A percentile compares a stretch with the other conserved stretches of the same genome.
Evolutionary conservation across 1,284 basidiomycete genomes (phyloP).

Genomic region (Ustilago esculenta): DNA sequence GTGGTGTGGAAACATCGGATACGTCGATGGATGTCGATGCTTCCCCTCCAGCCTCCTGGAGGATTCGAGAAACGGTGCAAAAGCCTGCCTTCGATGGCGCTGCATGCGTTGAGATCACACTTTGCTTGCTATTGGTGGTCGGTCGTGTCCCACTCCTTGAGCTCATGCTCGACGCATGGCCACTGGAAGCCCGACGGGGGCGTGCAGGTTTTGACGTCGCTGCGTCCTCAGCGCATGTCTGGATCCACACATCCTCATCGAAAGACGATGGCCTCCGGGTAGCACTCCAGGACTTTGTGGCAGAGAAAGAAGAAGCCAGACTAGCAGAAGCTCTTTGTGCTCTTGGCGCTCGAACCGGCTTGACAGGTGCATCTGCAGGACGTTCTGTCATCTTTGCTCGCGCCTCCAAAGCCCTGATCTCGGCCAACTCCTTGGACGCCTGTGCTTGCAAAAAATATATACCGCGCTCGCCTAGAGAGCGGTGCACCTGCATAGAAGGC

Average conservation of each 20-base stretch:
- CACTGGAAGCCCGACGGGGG: conserved; percentile 1
- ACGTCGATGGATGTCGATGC: background rate
- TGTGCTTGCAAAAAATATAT: conserved; percentile 64
- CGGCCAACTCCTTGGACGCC: conserved; percentile 59
- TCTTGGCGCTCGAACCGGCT: conserved; percentile 4
- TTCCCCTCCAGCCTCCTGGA: no score
- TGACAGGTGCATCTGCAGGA: conserved; percentile 3
- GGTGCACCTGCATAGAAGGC: conserved; percentile 53
- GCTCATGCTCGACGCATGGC: background rate
- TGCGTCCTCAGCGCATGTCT: conserved; percentile 43
- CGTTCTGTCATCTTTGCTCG: conserved; percentile 46
- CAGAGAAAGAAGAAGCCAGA: background rate
- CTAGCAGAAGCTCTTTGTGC: conserved; percentile 2
- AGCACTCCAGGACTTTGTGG: conserved; percentile 13
- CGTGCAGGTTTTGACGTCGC: conserved; percentile 7
- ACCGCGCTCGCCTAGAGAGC: conserved; percentile 58
- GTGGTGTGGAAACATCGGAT: background rate
- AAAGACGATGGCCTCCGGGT: conserved; percentile 7
- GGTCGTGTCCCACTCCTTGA: conserved; percentile 11
- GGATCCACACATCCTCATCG: conserved; percentile 41
- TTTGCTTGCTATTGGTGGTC: background rate
- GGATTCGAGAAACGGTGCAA: background rate
- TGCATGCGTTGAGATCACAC: conserved; percentile 3
- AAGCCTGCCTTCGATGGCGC: conserved; percentile 22
- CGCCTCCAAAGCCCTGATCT: conserved; percentile 60